Conservation (phyloP, 768 basidiomycete genomes). For the Lactifluus volemus region DNA sequence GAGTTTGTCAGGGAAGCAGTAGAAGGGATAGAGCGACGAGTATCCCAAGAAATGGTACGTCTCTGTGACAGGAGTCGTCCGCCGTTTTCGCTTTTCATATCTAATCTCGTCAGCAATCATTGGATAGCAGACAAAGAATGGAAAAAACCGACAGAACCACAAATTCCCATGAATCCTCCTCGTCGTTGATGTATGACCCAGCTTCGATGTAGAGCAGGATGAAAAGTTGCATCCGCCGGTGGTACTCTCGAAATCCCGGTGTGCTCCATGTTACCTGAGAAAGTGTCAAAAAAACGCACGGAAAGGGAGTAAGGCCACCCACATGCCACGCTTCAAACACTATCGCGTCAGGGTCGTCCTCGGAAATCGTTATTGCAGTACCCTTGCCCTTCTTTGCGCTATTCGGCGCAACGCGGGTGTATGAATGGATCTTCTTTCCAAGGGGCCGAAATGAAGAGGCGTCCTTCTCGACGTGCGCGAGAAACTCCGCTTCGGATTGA, state of each 20-base stretch:
- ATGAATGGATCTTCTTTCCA: conserved; percentile 70
- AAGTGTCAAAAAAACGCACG: not conserved
- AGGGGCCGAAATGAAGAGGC: conserved; percentile 68
- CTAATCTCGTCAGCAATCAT: conserved; percentile 31
- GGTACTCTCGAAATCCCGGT: conserved; percentile 85
- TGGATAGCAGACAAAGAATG: not conserved
- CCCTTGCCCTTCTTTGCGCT: conserved; percentile 49
- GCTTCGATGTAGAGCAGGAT: conserved; percentile 93
- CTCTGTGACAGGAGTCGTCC: conserved; percentile 35
- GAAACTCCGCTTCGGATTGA: conserved; percentile 58
- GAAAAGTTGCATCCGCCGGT: conserved; percentile 88
- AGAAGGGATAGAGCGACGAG: conserved; percentile 91
- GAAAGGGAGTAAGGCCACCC: conserved; percentile 26
- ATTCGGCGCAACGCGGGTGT: conserved; percentile 47
- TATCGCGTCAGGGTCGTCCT: conserved; percentile 51
- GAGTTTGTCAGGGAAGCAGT: conserved; percentile 87
- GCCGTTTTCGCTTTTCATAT: conserved; percentile 75
- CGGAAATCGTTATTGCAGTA: conserved; percentile 33
- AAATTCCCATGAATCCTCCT: conserved; percentile 93
- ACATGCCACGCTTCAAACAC: conserved; percentile 90
- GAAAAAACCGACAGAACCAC: conserved; percentile 55
- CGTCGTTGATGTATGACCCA: conserved; percentile 90
- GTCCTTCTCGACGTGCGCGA: conserved; percentile 64
- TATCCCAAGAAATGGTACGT: conserved; percentile 94
- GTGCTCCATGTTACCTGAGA: conserved; percentile 73